Evolutionary conservation across 495 filamentous ascomycete species (phyloP), one percentile per base, ranked within the genome.

Genomic region (Penicillium paxilli): DNA sequence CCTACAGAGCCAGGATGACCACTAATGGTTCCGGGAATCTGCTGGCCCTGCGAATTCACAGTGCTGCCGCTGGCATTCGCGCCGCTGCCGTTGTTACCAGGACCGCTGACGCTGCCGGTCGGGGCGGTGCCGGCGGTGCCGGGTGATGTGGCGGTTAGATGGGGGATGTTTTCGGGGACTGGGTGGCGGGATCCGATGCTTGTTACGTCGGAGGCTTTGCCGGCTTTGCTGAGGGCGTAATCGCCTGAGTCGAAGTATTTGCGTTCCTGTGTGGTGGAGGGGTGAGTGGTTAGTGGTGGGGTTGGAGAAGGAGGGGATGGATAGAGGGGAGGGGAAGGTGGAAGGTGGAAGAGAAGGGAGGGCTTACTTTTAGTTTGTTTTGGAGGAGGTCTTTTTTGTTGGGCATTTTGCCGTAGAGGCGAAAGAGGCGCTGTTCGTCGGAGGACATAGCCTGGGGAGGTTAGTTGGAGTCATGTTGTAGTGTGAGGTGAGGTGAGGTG

Each of bases 201-300:
- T 69, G 93, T 94, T 28, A 95, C 87, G 68, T 94, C 89, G 55
- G 92, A 89, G 68, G 91, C 91, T 75, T 98, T 98, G 70, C 95
- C 94, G 41, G 94, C 95, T 80, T 98, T 98, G 73, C 88, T 93
- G 75, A 98, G 88, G 65, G 94, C 95, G 59, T 98, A 98, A 75
- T 98, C 93, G 63, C 93, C 93, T 48, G 87, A 91, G 80, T 98
- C 94, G 73, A 98, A 98, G 77, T 97, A 98, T 79, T 98, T 98
- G 74, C 95, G 92, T 70, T 96, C 92, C 83, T 96, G 59, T 10
- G 33, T 21, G 22, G n/a, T 49, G 32, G 35, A 57, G 16, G 17
- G 12, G 17, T 41, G 26, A 35, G 41, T 5, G 25, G 14, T 25
- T 52, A 54, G 58, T 51, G 24, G 35, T 11, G 25, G 22, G 24